Conservation (phyloP, 352 stramenopile genomes). For the Phytopythium vexans region DNA sequence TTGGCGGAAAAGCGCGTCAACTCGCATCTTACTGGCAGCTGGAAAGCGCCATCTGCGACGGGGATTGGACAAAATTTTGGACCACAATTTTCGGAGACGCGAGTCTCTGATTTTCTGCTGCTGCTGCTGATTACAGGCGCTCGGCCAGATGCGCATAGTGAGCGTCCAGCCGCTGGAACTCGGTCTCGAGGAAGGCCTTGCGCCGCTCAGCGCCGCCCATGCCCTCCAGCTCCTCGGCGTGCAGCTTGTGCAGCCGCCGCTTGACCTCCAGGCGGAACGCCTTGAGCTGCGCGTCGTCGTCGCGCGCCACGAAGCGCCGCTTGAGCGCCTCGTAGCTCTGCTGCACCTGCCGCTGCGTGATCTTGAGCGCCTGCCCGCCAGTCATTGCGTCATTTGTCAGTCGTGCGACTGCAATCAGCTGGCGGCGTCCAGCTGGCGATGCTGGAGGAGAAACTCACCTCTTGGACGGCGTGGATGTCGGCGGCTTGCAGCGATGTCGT, state of each 20-base stretch:
- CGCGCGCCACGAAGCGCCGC: conserved; percentile 44
- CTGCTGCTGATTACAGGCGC: conserved; percentile 9
- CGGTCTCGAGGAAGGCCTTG: conserved; percentile 74
- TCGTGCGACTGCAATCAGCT: neutral
- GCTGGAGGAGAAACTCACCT: conserved; percentile 19
- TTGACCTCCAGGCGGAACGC: conserved; percentile 81
- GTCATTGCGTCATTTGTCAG: neutral
- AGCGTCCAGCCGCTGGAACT: conserved; percentile 48
- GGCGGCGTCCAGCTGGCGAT: neutral
- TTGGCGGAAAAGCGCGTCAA: conserved; percentile 4
- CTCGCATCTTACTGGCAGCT: too few relatives aligned
- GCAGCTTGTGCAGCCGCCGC: conserved; percentile 65
- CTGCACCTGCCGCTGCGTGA: conserved; percentile 76
- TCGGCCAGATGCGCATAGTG: conserved; percentile 48
- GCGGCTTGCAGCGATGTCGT: conserved; percentile 34
- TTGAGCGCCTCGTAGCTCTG: conserved; percentile 80
- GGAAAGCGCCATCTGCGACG: too few relatives aligned
- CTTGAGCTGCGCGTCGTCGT: conserved; percentile 51
- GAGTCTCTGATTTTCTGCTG: neutral
- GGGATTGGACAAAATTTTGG: too few relatives aligned
- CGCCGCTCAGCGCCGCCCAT: conserved; percentile 65
- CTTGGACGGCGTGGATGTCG: conserved; percentile 63
- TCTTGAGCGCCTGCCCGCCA: conserved; percentile 49
- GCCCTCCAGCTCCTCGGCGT: conserved; percentile 68
- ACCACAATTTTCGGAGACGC: neutral